phyloP scores from a whole-genome alignment of 1,284 basidiomycete genomes.

The Trichosporon ovoides region DNA sequence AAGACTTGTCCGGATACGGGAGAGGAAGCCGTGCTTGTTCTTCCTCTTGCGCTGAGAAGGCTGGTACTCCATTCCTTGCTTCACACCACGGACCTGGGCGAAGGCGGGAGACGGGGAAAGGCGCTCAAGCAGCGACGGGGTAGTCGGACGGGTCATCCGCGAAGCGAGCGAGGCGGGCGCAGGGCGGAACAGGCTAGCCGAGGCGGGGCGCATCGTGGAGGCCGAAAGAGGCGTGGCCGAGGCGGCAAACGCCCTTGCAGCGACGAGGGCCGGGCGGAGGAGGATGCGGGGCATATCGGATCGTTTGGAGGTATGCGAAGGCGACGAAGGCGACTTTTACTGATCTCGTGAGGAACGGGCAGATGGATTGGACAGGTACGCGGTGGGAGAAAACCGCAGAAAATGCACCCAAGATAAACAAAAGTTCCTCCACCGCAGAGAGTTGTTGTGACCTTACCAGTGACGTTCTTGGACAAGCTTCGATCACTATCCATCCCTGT shows the following conservation, averaged over 20 bases:
- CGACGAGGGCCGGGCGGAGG: constrained; percentile 2
- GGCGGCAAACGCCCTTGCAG: constrained; percentile 8
- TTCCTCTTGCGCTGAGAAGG: constrained; percentile 83
- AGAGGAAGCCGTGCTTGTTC: constrained; percentile 79
- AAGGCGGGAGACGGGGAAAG: constrained; percentile 6
- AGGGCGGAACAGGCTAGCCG: constrained; percentile 4
- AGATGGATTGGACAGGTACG: neutral
- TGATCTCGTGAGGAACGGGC: constrained; percentile 6
- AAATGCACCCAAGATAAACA: constrained; percentile 8
- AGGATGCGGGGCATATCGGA: constrained; percentile 14
- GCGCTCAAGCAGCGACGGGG: constrained; percentile 14
- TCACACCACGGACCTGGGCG: constrained; percentile 29
- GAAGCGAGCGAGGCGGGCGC: constrained; percentile 7
- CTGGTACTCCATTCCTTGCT: constrained; percentile 71
- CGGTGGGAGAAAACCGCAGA: constrained; percentile 20
- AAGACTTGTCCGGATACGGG: constrained; percentile 50
- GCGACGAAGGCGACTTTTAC: neutral
- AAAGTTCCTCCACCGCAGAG: neutral
- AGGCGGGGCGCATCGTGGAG: neutral
- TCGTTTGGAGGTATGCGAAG: neutral
- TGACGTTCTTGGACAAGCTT: neutral
- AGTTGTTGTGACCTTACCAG: neutral
- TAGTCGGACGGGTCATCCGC: constrained; percentile 9
- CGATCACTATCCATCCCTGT: neutral
- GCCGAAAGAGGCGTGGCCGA: neutral